Percentiles rank a stretch among this genome's conserved stretches.
Conservation (phyloP, 176 grass and related monocot species). For the Guadua angustifolia region DNA sequence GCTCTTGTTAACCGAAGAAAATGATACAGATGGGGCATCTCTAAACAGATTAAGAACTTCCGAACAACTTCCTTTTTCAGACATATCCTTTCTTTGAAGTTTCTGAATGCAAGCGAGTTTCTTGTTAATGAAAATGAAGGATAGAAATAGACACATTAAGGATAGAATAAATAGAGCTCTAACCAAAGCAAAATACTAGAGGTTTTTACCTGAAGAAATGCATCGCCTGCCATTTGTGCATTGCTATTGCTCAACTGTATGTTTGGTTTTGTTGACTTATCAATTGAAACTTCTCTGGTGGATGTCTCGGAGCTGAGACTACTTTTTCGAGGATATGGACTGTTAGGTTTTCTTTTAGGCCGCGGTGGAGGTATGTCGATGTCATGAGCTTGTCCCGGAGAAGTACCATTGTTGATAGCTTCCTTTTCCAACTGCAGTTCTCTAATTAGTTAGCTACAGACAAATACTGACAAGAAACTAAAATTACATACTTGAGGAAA, state of each 20-base stretch:
- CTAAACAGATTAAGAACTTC: constrained; percentile 80
- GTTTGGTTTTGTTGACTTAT: constrained; percentile 58
- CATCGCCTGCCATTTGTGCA: constrained; percentile 42
- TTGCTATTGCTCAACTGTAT: constrained; percentile 44
- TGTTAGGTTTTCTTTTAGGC: constrained; percentile 93
- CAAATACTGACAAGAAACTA: constrained; percentile 24
- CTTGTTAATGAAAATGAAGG: constrained; percentile 45
- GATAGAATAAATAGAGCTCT: constrained; percentile 31
- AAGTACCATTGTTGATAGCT: constrained; percentile 73
- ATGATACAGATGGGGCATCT: constrained; percentile 68
- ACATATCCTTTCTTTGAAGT: constrained; percentile 57
- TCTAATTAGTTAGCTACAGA: constrained; percentile 50
- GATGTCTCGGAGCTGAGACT: constrained; percentile 43
- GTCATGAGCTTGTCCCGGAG: constrained; percentile 74
- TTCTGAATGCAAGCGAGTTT: constrained; percentile 56
- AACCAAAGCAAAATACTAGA: constrained; percentile 22
- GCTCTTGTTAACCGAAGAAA: constrained; percentile 80
- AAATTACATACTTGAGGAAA: constrained; percentile 24
- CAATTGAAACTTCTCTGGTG: constrained; percentile 46
- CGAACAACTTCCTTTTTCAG: constrained; percentile 67
- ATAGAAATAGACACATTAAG: constrained; percentile 24
- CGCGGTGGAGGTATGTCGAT: constrained; percentile 96
- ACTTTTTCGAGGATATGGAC: constrained; percentile 83
- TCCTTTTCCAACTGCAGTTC: constrained; percentile 96
- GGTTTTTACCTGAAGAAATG: constrained; percentile 63